Conservation (phyloP, 192 early-diverging fungal genomes). For the Gryganskiella cystojenkinii region DNA sequence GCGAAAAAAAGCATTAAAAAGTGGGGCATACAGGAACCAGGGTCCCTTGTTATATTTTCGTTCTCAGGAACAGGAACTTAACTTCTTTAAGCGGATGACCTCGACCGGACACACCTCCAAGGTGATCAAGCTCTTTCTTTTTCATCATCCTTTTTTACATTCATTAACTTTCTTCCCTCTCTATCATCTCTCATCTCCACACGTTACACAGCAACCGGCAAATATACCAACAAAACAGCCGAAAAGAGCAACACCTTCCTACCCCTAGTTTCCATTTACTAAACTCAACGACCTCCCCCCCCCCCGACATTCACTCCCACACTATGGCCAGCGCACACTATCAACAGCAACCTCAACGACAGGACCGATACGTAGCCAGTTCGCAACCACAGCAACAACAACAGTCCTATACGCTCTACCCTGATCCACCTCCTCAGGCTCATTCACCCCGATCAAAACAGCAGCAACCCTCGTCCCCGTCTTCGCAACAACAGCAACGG, state of each 20-base stretch:
- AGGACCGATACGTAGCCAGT: conserved; percentile 12
- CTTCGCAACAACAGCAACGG: not conserved
- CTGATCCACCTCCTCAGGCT: conserved; percentile 8
- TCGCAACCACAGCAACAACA: not conserved
- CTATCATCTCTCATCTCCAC: not conserved
- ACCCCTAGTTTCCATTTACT: not conserved
- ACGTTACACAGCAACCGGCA: not conserved
- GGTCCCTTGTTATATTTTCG: too few species aligned
- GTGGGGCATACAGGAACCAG: too few species aligned
- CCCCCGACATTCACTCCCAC: not conserved
- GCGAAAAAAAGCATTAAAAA: too few species aligned
- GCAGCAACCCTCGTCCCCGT: not conserved
- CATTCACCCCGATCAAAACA: conserved; percentile 1
- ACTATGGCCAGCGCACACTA: conserved; percentile 25
- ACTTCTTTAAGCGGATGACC: conserved; percentile 11
- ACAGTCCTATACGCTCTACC: not conserved
- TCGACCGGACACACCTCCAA: too few species aligned
- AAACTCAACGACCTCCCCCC: not conserved
- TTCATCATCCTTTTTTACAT: not conserved
- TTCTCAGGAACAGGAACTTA: too few species aligned
- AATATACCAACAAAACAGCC: not conserved
- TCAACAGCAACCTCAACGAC: conserved; percentile 8
- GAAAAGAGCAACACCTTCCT: not conserved
- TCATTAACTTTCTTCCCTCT: not conserved
- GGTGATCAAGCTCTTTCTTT: not conserved